phyloP scores from a whole-genome alignment of 2,329 filamentous ascomycete genomes.

The Monilinia fructigena region DNA sequence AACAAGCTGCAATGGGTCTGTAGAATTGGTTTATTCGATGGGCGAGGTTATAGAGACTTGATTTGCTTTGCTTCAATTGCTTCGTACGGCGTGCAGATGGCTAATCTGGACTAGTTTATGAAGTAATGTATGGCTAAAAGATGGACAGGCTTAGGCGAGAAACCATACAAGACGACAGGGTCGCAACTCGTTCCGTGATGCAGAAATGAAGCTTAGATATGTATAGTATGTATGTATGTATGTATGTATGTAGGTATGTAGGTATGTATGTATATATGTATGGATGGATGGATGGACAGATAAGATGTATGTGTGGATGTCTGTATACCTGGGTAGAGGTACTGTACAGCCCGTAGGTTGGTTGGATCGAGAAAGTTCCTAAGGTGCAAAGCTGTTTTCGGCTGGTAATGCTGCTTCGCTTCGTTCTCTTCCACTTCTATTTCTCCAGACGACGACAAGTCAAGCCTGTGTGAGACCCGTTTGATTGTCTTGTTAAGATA shows the following conservation, averaged over 20 bases:
- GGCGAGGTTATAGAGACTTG: neutral
- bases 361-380: neutral
- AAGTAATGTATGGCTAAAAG: neutral
- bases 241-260: too few relatives aligned
- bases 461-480: conserved; percentile 18
- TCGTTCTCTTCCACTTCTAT: neutral
- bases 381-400: neutral
- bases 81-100: conserved; percentile 11
- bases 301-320: too few relatives aligned
- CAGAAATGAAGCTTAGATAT: conserved; percentile 11
- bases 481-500: conserved; percentile 15
- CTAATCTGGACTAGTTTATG: neutral
- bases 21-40: neutral
- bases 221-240: too few relatives aligned
- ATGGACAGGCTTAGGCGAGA: conserved; percentile 9
- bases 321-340: neutral
- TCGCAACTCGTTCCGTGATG: conserved; percentile 23
- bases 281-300: too few relatives aligned
- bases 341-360: neutral
- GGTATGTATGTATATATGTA: too few relatives aligned
- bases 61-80: neutral
- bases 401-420: neutral
- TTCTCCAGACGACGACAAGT: neutral
- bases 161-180: conserved; percentile 8
- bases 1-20: neutral